A percentile compares a stretch with the other conserved stretches of the same genome.
Conservation (phyloP, 345 rosid genomes). For the Murraya koenigii region DNA sequence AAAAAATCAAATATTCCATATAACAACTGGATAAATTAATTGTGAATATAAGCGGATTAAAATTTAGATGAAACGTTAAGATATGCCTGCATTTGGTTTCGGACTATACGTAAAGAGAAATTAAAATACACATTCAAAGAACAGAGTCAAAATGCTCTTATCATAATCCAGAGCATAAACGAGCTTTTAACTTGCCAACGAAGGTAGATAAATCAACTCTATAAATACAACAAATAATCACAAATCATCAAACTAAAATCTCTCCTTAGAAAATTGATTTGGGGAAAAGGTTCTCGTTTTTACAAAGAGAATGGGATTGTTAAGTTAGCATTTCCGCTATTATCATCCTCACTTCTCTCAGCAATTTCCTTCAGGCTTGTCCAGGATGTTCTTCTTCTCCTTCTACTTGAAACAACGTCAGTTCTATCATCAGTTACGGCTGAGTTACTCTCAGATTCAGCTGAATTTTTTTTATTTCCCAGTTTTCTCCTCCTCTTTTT, state of each 20-base stretch:
- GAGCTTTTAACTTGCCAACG: not conserved
- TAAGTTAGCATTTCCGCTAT: conserved; percentile 15
- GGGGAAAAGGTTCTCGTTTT: not conserved
- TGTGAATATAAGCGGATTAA: too few species aligned
- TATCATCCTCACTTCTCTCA: conserved; percentile 27
- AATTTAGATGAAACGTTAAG: not conserved
- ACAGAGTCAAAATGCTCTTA: not conserved
- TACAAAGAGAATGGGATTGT: conserved; percentile 32
- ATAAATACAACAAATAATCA: not conserved
- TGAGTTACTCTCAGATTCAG: conserved; percentile 26
- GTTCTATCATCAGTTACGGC: conserved; percentile 15
- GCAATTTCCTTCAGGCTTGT: conserved; percentile 50
- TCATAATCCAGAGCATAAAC: not conserved
- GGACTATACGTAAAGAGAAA: not conserved
- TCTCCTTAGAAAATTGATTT: not conserved
- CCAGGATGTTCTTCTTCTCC: conserved; percentile 49
- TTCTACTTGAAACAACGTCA: conserved; percentile 33
- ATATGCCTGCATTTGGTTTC: not conserved
- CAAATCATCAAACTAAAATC: not conserved
- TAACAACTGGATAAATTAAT: too few species aligned
- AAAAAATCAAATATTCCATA: too few species aligned
- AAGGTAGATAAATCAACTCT: not conserved
- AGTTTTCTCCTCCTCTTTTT: conserved; percentile 48
- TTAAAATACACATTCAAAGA: not conserved
- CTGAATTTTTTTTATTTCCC: conserved; percentile 27